Percentiles rank a stretch among this genome's conserved stretches.
These are phyloP conservation scores for Colletotrichum tamarilloi DNA, from an alignment of 2,329 filamentous ascomycete species.

Conservation along the genomic window DNA sequence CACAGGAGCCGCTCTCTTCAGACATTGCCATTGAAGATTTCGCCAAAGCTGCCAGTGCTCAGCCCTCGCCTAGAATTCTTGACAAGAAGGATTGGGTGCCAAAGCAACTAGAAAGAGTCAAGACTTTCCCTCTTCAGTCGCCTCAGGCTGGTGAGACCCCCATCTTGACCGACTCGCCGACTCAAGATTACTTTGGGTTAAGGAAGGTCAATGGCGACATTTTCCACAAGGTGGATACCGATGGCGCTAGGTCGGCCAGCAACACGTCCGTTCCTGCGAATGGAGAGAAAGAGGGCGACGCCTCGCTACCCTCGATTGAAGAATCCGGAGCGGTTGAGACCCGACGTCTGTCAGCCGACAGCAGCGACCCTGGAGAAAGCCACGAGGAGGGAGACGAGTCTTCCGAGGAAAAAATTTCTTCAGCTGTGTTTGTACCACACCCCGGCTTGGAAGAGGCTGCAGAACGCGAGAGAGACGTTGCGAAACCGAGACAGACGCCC, in stretches of 20 bases:
- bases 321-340: conserved; percentile 31
- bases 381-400: conserved; percentile 69
- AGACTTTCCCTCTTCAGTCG: conserved; percentile 32
- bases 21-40: conserved; percentile 36
- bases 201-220: conserved; percentile 36
- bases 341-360: conserved; percentile 52
- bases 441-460: conserved; percentile 62
- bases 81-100: conserved; percentile 38
- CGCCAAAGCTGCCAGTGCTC: conserved; percentile 22
- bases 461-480: conserved; percentile 42
- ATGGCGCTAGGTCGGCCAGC: neutral
- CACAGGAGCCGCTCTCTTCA: conserved; percentile 16
- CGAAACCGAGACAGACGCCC: conserved; percentile 38
- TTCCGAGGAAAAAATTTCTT: conserved; percentile 88
- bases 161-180: conserved; percentile 34
- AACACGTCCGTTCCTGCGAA: conserved; percentile 26
- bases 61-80: conserved; percentile 37
- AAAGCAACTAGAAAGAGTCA: conserved; percentile 25
- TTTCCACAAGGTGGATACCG: conserved; percentile 35
- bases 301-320: conserved; percentile 17
- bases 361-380: conserved; percentile 50
- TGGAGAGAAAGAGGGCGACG: conserved; percentile 10
- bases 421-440: conserved; percentile 84
- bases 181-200: conserved; percentile 35
- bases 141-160: conserved; percentile 32